phyloP scores from a whole-genome alignment of 2,329 filamentous ascomycete genomes.

The Clonostachys chloroleuca region DNA sequence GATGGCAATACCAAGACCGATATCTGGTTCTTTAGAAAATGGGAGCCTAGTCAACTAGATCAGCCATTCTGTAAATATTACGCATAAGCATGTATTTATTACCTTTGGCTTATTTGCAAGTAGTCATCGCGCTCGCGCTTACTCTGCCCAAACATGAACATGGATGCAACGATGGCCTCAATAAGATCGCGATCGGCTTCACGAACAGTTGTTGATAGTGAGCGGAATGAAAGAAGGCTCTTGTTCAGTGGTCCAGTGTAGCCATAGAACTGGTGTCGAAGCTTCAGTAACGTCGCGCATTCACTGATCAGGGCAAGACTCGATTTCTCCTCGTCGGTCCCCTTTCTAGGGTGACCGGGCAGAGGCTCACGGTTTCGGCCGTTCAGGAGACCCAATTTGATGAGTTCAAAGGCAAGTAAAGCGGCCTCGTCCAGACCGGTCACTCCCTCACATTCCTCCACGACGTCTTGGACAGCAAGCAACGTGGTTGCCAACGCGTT shows the following conservation, averaged over 20 bases:
- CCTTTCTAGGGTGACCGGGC: constrained; percentile 50
- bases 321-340: constrained; percentile 67
- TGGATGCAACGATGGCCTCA: constrained; percentile 74
- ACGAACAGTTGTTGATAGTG: constrained; percentile 75
- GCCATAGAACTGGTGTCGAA: constrained; percentile 79
- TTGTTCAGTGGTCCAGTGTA: constrained; percentile 94
- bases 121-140: constrained; percentile 65
- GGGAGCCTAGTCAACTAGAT: constrained; percentile 44
- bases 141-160: constrained; percentile 78
- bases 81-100: constrained; percentile 21
- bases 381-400: constrained; percentile 75
- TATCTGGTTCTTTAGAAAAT: constrained; percentile 66
- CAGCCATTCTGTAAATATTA: constrained; percentile 3
- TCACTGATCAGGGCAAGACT: constrained; percentile 81
- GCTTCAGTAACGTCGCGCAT: constrained; percentile 75
- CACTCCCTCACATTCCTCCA: constrained; percentile 35
- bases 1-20: constrained; percentile 73
- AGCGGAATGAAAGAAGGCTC: constrained; percentile 82
- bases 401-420: constrained; percentile 80
- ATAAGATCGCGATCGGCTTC: constrained; percentile 76
- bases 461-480: constrained; percentile 52
- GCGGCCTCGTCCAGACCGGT: constrained; percentile 67
- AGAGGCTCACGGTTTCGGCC: constrained; percentile 56
- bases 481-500: constrained; percentile 70
- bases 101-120: constrained; percentile 69